Evolutionary conservation across 164 flowering plant species (phyloP), one percentile per base, ranked within the genome.

Genomic region (Magnolia kwangsiensis): DNA sequence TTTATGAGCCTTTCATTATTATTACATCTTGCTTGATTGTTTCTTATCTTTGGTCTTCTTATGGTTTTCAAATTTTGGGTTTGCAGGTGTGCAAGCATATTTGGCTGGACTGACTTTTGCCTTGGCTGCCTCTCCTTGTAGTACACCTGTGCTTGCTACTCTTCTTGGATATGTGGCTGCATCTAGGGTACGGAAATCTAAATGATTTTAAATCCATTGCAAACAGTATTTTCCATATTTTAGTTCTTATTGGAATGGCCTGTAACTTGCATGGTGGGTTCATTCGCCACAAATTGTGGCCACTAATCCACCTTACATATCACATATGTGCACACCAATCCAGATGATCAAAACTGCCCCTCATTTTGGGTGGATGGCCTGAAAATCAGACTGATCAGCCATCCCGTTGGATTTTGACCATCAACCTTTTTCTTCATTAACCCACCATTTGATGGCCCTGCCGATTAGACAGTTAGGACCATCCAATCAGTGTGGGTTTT

Each of bases 61-160:
- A 11, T 20, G 3, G 27, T 71, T 61, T 50, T 45, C 21, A 51
- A 51, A 50, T 2, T 50, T 67, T 65, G 71, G 50, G 1, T 69
- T 31, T 64, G 8, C 77, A 96, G 98, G 99, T 83, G 97, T 93
- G 76, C 99, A 95, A 87, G 97, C 98, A 70, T 95, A 95, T 82
- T 79, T 93, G 79, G 98, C 99, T 76, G 99, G 99, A 67, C 96
- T 95, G 37, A 89, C 99, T 59, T 95, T 95, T 87, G 98, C 99
- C 74, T 84, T 96, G 74, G 99, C 98, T 79, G 99, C 99, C 68
- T 94, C 99, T 24, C 98, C 98, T 73, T 94, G 99, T 82, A 92
- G 99, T 77, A 93, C 98, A 37, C 99, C 97, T 23, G 98, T 93
- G 50, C 85, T 95, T 72, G 97, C 98, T 21, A 88, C 98, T 79